A percentile compares a stretch with the other conserved stretches of the same genome.
These are phyloP conservation scores for Stereum hirsutum DNA, from an alignment of 1,284 basidiomycete genomes.

Conservation along the genomic window DNA sequence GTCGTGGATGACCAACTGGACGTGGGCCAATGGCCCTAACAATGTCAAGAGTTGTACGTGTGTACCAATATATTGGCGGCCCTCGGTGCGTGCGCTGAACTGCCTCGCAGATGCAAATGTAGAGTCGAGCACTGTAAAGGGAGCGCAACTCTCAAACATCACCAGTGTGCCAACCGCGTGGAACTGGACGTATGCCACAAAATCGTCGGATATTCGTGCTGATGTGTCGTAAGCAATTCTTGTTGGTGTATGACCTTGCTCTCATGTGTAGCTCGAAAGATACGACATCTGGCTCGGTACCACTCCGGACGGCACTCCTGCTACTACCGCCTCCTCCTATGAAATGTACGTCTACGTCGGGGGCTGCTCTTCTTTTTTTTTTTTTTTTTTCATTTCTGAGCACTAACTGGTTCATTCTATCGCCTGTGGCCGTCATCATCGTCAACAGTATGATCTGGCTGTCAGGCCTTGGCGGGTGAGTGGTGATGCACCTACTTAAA, in stretches of 20 bases:
- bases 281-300: conserved; percentile 51
- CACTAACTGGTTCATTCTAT: not conserved
- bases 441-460: conserved; percentile 49
- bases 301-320: conserved; percentile 32
- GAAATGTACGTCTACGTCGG: conserved; percentile 48
- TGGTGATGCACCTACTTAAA: conserved; percentile 1
- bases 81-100: not conserved
- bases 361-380: no score
- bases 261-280: conserved; percentile 19
- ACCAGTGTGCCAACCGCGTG: conserved; percentile 38
- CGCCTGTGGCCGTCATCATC: not conserved
- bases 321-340: conserved; percentile 37
- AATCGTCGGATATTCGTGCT: conserved; percentile 38
- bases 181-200: conserved; percentile 37
- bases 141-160: conserved; percentile 35
- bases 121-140: conserved; percentile 32
- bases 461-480: conserved; percentile 46
- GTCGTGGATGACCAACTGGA: conserved; percentile 46
- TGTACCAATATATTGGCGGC: not conserved
- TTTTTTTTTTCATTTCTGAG: not conserved
- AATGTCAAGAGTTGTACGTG: conserved; percentile 46
- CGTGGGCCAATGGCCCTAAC: conserved; percentile 44
- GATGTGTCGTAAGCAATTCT: conserved; percentile 42
- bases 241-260: not conserved
- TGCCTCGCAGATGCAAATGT: conserved; percentile 26